phyloP scores from a whole-genome alignment of 768 basidiomycete species.

The Pseudohyphozyma bogoriensis region DNA sequence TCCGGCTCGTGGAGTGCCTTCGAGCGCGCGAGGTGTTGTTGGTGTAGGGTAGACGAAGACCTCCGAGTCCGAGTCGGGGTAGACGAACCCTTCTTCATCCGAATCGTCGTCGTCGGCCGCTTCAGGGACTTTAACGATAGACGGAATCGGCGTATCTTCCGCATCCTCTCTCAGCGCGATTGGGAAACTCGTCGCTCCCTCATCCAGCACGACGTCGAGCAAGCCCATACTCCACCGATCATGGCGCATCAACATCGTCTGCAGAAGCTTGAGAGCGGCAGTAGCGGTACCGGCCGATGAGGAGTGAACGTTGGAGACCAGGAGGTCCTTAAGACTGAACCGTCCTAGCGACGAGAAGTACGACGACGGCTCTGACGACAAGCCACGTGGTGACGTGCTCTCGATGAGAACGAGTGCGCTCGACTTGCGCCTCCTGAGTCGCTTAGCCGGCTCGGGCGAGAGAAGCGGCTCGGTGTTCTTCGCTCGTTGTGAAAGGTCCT shows the following conservation, averaged over 20 bases:
- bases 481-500: neutral
- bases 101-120: slow-evolving; percentile 5
- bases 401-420: slow-evolving; percentile 85
- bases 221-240: slow-evolving; percentile 58
- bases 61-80: slow-evolving; percentile 5
- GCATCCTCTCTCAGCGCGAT: slow-evolving; percentile 45
- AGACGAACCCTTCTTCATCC: slow-evolving; percentile 19
- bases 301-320: slow-evolving; percentile 68
- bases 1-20: neutral
- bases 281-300: slow-evolving; percentile 55
- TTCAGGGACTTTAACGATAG: too few species aligned
- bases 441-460: slow-evolving; percentile 9
- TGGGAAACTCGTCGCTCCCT: slow-evolving; percentile 63
- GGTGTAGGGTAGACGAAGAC: neutral
- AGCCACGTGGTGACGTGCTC: slow-evolving; percentile 53
- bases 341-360: slow-evolving; percentile 76
- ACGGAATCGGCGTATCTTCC: slow-evolving; percentile 46
- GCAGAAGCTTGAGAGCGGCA: slow-evolving; percentile 69
- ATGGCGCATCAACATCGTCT: slow-evolving; percentile 61
- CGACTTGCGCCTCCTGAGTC: slow-evolving; percentile 55
- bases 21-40: neutral
- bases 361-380: neutral
- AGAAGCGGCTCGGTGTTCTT: slow-evolving; percentile 1
- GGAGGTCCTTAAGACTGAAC: slow-evolving; percentile 82
- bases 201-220: slow-evolving; percentile 58